Conservation (phyloP, 495 filamentous ascomycete species). For the Aspergillus cristatus region DNA sequence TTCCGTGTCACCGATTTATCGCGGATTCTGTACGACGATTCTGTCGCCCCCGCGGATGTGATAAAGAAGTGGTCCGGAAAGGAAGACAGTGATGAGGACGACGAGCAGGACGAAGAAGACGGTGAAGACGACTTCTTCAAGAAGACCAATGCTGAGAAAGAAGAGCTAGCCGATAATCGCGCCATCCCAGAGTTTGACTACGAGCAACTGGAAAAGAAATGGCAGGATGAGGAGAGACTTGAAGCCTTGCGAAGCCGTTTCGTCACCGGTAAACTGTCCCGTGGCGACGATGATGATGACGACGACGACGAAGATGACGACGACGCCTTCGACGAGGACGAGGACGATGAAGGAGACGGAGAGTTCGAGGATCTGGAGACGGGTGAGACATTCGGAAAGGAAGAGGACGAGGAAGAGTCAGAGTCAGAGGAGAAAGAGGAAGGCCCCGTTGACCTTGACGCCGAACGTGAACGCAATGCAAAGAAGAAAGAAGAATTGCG, state of each 20-base stretch:
- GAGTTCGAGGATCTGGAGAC: slow-evolving; percentile 86
- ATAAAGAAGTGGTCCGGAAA: slow-evolving; percentile 72
- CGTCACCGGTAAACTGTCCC: slow-evolving; percentile 52
- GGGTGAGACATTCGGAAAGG: slow-evolving; percentile 45
- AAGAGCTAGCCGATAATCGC: slow-evolving; percentile 64
- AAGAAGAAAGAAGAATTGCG: slow-evolving; percentile 88
- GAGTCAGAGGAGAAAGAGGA: slow-evolving; percentile 21
- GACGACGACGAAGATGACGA: slow-evolving; percentile 38
- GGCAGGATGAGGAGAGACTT: slow-evolving; percentile 68
- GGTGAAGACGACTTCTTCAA: slow-evolving; percentile 73
- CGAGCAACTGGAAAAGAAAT: slow-evolving; percentile 70
- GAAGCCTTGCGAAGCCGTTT: slow-evolving; percentile 68
- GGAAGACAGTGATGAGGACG: slow-evolving; percentile 20
- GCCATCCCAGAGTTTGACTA: slow-evolving; percentile 73
- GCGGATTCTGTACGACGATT: slow-evolving; percentile 79
- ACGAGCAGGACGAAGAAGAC: slow-evolving; percentile 49
- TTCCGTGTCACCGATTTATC: slow-evolving; percentile 74
- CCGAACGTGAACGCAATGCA: slow-evolving; percentile 85
- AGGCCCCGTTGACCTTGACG: slow-evolving; percentile 49
- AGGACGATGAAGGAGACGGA: slow-evolving; percentile 72
- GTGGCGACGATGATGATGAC: slow-evolving; percentile 30
- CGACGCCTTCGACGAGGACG: slow-evolving; percentile 40
- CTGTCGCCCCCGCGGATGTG: slow-evolving; percentile 64
- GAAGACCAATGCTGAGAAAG: slow-evolving; percentile 54
- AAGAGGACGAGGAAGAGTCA: slow-evolving; percentile 23